These are phyloP conservation scores for Corniculantispora saksenae DNA, from an alignment of 2,329 filamentous ascomycete genomes.

Conservation along the genomic window DNA sequence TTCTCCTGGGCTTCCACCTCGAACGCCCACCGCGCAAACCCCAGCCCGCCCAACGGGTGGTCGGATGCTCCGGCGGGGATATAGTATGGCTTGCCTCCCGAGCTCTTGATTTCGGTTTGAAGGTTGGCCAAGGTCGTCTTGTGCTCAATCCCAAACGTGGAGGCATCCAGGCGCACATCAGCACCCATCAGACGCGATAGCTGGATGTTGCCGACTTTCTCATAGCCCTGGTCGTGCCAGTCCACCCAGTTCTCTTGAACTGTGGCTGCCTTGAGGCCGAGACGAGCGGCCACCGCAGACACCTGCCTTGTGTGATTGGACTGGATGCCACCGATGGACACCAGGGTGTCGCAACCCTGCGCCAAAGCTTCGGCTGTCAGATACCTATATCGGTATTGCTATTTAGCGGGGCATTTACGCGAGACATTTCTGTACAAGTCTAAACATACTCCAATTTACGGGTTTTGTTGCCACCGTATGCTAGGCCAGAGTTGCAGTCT, in stretches of 20 bases:
- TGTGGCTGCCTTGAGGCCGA: conserved; percentile 54
- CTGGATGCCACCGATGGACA: conserved; percentile 68
- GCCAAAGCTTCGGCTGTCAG: conserved; percentile 63
- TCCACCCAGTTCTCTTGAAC: conserved; percentile 72
- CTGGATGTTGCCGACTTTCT: conserved; percentile 70
- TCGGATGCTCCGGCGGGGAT: conserved; percentile 72
- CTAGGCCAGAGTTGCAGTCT: conserved; percentile 68
- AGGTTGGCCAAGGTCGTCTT: conserved; percentile 60
- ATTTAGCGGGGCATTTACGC: background rate
- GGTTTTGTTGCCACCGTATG: conserved; percentile 69
- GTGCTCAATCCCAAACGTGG: conserved; percentile 68
- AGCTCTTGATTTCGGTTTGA: conserved; percentile 50
- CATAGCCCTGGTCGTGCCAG: conserved; percentile 60
- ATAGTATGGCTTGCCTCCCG: conserved; percentile 66
- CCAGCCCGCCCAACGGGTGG: conserved; percentile 68
- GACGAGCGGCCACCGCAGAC: conserved; percentile 59
- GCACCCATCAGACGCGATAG: conserved; percentile 68
- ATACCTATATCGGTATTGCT: conserved; percentile 49
- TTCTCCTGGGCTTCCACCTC: conserved; percentile 67
- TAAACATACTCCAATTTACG: conserved; percentile 62
- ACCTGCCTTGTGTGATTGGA: conserved; percentile 71
- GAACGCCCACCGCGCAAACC: conserved; percentile 71
- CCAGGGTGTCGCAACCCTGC: conserved; percentile 59
- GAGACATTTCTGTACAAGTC: no score
- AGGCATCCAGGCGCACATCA: conserved; percentile 60